Evolutionary conservation across 108 stramenopile species (phyloP), one percentile per base, ranked within the genome.

Genomic region (Cyclotella cryptica): DNA sequence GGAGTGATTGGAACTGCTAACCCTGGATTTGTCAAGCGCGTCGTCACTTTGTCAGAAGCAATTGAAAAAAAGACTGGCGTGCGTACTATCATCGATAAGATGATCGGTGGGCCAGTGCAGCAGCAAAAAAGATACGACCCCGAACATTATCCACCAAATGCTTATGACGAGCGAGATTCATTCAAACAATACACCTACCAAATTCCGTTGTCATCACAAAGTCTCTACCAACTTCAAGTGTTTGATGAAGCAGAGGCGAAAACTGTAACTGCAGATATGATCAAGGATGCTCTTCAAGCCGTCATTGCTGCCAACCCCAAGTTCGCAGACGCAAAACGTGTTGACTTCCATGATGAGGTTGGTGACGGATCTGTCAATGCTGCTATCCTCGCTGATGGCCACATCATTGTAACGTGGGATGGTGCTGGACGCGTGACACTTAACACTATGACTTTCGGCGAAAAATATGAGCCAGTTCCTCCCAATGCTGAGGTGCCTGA

Each of bases 11-110:
- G 75, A 28, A 68, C 64, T 19, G 53, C 30, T 21, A 69, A 81
- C 39, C 80, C 69, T 8, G 75, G 75, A 14, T 84, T 84, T 64
- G 77, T 84, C 55, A 70, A 72, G 29, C 75, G 63, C 22, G 58
- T 77, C 47, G 79, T 79, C 26, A 43, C 40, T 19, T 41, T 84
- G 15, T 41, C 68, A 3, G 75, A 81, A 44, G 22, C 69, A 12
- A 75, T 84, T 40, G 55, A 64, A 41, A 79, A 81, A 44, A 76
- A 79, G 69, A 77, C 84, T 47, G 80, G 84, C 59, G 71, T 81
- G 19, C 75, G 65, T 24, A 72, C 78, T 21, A 24, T 77, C 14
- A 72, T 84, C 60, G 68, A 74, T 43, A 84, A 84, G 71, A 79
- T 84, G 77, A 69, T 77, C 28, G 84, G 65, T 18, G 80, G 78